Evolutionary conservation across 1,284 basidiomycete genomes (phyloP).

Genomic region (Malassezia sp.): DNA sequence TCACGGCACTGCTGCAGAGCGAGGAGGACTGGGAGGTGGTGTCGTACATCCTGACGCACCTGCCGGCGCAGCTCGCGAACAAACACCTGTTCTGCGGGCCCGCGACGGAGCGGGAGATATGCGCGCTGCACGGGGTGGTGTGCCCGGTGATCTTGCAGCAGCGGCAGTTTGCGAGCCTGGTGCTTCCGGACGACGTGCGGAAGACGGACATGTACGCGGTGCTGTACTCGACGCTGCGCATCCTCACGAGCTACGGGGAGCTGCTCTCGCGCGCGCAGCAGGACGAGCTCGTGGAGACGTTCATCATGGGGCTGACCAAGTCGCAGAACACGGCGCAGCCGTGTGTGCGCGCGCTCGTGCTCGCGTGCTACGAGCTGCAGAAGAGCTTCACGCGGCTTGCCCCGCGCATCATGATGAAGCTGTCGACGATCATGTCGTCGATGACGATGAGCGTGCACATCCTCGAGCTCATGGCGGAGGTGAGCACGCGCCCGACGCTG

Average conservation of each 20-base stretch:
- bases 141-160: slow-evolving; percentile 58
- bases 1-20: slow-evolving; percentile 61
- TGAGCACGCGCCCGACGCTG: slow-evolving; percentile 66
- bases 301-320: slow-evolving; percentile 62
- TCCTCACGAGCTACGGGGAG: slow-evolving; percentile 74
- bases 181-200: slow-evolving; percentile 51
- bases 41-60: slow-evolving; percentile 78
- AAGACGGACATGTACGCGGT: slow-evolving; percentile 71
- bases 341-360: slow-evolving; percentile 77
- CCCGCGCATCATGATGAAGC: slow-evolving; percentile 65
- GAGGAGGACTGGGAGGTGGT: slow-evolving; percentile 88
- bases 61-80: slow-evolving; percentile 83
- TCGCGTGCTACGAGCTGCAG: slow-evolving; percentile 79
- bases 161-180: slow-evolving; percentile 55
- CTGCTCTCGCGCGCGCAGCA: slow-evolving; percentile 61
- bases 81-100: slow-evolving; percentile 94
- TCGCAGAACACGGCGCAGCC: slow-evolving; percentile 76
- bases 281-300: slow-evolving; percentile 66
- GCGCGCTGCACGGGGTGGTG: slow-evolving; percentile 59
- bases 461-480: slow-evolving; percentile 76
- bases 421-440: slow-evolving; percentile 88
- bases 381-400: slow-evolving; percentile 71
- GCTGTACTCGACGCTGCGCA: slow-evolving; percentile 75
- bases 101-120: slow-evolving; percentile 58
- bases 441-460: slow-evolving; percentile 89